Evolutionary conservation across 2,329 filamentous ascomycete genomes (phyloP).

Genomic region (Clonostachys solani): DNA sequence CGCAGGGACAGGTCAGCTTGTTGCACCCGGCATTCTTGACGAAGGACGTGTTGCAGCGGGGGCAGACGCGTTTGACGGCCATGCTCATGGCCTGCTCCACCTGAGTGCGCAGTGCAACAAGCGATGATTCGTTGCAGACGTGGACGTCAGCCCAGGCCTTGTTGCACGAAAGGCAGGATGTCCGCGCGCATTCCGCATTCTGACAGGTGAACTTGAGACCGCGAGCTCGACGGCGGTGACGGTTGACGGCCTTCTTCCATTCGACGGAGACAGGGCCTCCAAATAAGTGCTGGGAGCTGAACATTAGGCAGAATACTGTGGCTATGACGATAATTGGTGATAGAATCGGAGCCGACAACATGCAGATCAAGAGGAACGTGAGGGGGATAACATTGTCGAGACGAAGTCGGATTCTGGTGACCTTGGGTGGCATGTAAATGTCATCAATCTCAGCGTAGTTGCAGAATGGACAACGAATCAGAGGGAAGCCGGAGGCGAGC

Average conservation of each 20-base stretch:
- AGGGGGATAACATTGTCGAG: conserved; percentile 42
- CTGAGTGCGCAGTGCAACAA: conserved; percentile 78
- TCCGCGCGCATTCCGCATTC: conserved; percentile 60
- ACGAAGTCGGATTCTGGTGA: conserved; percentile 52
- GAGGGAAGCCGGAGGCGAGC: conserved; percentile 65
- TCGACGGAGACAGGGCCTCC: conserved; percentile 35
- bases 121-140: conserved; percentile 80
- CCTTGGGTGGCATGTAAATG: conserved; percentile 56
- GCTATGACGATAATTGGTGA: conserved; percentile 45
- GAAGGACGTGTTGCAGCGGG: conserved; percentile 84
- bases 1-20: conserved; percentile 92
- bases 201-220: conserved; percentile 76
- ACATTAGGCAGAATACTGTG: conserved; percentile 35
- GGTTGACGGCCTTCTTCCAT: conserved; percentile 57
- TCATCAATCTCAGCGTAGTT: conserved; percentile 86
- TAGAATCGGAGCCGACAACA: conserved; percentile 52
- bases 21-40: conserved; percentile 95
- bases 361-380: conserved; percentile 45
- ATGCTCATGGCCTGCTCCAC: conserved; percentile 92
- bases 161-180: conserved; percentile 77
- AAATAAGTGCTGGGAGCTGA: conserved; percentile 36
- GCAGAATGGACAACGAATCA: conserved; percentile 88
- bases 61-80: conserved; percentile 92
- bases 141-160: conserved; percentile 88
- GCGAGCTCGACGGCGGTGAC: conserved; percentile 65